phyloP scores from a whole-genome alignment of 495 filamentous ascomycete genomes.

The Oleoguttula mirabilis region DNA sequence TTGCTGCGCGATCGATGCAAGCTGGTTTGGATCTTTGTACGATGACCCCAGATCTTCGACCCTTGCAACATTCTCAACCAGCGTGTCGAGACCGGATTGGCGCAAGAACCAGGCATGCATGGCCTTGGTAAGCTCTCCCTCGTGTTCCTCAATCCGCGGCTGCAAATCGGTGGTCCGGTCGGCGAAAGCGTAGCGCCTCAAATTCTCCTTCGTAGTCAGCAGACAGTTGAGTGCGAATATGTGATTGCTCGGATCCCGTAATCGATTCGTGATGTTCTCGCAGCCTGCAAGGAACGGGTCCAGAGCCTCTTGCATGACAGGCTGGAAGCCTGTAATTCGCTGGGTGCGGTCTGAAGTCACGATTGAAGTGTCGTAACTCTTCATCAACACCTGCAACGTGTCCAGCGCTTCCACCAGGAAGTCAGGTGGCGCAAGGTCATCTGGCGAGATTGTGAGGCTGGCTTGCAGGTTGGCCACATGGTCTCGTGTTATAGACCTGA shows the following conservation, averaged over 20 bases:
- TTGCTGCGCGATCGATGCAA: slow-evolving; percentile 56
- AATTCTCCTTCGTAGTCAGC: slow-evolving; percentile 40
- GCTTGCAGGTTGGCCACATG: slow-evolving; percentile 59
- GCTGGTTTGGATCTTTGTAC: slow-evolving; percentile 46
- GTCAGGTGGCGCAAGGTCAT: slow-evolving; percentile 65
- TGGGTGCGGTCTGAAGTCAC: slow-evolving; percentile 39
- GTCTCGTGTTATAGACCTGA: slow-evolving; percentile 66
- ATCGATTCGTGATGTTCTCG: slow-evolving; percentile 51
- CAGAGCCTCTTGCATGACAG: slow-evolving; percentile 69
- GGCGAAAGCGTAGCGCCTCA: slow-evolving; percentile 50
- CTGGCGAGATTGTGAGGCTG: slow-evolving; percentile 51
- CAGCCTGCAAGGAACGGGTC: slow-evolving; percentile 74
- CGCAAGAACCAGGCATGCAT: slow-evolving; percentile 59
- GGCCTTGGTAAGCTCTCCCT: slow-evolving; percentile 39
- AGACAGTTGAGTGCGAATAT: slow-evolving; percentile 82
- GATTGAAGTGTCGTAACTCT: slow-evolving; percentile 72
- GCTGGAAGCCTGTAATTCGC: slow-evolving; percentile 42
- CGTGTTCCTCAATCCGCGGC: slow-evolving; percentile 30
- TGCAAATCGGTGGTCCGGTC: slow-evolving; percentile 35
- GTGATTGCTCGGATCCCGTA: slow-evolving; percentile 44
- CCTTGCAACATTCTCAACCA: slow-evolving; percentile 51
- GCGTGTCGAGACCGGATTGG: slow-evolving; percentile 56
- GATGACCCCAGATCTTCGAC: slow-evolving; percentile 40
- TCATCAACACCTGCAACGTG: slow-evolving; percentile 60
- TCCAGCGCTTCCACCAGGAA: slow-evolving; percentile 76